These are phyloP conservation scores for Lactifluus hygrophoroides DNA, from an alignment of 768 basidiomycete species.

Conservation along the genomic window DNA sequence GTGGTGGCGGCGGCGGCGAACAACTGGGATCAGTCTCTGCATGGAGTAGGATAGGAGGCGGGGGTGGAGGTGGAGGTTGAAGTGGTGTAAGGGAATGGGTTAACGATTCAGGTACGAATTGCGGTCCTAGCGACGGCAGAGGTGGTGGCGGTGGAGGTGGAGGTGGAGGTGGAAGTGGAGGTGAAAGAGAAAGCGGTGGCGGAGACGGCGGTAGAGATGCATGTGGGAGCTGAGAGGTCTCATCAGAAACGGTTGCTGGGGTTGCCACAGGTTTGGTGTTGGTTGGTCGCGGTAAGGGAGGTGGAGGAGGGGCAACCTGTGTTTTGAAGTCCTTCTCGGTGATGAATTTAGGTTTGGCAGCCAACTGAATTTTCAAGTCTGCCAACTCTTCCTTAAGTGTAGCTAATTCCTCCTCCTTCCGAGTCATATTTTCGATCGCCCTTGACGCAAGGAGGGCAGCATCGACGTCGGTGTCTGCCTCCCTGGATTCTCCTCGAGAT, in stretches of 20 bases:
- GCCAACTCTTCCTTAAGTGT: conserved; percentile 42
- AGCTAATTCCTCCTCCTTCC: conserved; percentile 59
- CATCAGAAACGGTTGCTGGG: not conserved
- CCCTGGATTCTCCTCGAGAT: conserved; percentile 43
- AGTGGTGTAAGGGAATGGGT: conserved; percentile 26
- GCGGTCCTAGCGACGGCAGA: conserved; percentile 13
- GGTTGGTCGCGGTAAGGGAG: conserved; percentile 37
- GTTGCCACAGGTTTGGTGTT: not conserved
- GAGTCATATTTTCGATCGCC: conserved; percentile 57
- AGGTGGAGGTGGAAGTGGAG: conserved; percentile 29
- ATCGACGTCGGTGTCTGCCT: conserved; percentile 47
- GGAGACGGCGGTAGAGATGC: not conserved
- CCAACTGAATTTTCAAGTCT: conserved; percentile 42
- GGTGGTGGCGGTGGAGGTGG: conserved; percentile 20
- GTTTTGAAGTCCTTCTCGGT: conserved; percentile 68
- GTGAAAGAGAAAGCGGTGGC: conserved; percentile 22
- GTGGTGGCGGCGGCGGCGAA: not conserved
- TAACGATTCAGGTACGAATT: conserved; percentile 18
- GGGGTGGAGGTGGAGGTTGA: conserved; percentile 20
- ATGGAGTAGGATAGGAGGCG: conserved; percentile 17
- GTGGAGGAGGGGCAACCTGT: conserved; percentile 55
- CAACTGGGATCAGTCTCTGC: not conserved
- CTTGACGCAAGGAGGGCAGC: conserved; percentile 60
- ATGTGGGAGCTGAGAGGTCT: not conserved
- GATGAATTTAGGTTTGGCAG: conserved; percentile 40